Evolutionary conservation across 306 rosid genomes (phyloP).

Genomic region (Sicyos edulis): DNA sequence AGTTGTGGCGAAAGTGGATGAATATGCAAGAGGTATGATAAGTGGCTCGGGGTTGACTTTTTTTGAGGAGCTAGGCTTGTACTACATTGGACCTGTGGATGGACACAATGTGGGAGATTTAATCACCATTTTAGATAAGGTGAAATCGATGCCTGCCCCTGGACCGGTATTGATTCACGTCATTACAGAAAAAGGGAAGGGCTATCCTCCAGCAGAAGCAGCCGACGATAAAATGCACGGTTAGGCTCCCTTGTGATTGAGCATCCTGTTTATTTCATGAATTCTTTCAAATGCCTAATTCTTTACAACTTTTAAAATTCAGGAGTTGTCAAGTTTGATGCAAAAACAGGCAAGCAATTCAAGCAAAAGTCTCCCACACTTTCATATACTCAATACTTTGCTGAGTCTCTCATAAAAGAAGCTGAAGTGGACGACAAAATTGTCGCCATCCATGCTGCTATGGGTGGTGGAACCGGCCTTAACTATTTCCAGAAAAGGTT

Average conservation of each 20-base stretch:
- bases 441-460: constrained; percentile 93
- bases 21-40: constrained; percentile 62
- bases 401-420: constrained; percentile 76
- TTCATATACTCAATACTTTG: constrained; percentile 75
- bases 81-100: constrained; percentile 82
- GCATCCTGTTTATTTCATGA: not conserved
- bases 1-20: constrained; percentile 76
- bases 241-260: constrained; percentile 24
- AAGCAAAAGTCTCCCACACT: constrained; percentile 60
- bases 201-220: constrained; percentile 82
- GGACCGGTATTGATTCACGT: constrained; percentile 89
- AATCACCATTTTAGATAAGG: constrained; percentile 55
- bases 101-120: constrained; percentile 71
- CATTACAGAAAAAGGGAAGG: constrained; percentile 89
- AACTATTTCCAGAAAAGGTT: constrained; percentile 77
- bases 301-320: constrained; percentile 14
- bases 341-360: constrained; percentile 70
- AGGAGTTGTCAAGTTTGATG: constrained; percentile 89
- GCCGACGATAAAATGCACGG: constrained; percentile 91
- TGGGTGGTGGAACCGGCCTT: constrained; percentile 95
- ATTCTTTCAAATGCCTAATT: not conserved
- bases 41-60: constrained; percentile 55
- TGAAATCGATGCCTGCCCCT: constrained; percentile 56
- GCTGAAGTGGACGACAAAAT: constrained; percentile 67
- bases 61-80: constrained; percentile 75